Evolutionary conservation across 345 rosid species (phyloP).

Genomic region (Acer campestre): DNA sequence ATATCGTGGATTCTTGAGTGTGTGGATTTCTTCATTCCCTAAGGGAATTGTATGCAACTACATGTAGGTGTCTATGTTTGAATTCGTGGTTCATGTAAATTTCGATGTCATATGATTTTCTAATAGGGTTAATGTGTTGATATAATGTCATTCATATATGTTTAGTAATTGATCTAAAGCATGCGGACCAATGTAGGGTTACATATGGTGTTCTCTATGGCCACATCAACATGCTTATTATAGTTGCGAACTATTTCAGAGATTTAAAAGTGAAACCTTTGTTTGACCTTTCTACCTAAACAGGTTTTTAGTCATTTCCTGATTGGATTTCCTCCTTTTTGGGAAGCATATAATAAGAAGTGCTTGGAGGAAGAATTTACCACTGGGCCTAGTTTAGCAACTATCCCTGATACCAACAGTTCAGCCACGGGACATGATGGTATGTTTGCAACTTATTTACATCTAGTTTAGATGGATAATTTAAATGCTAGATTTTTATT

Average conservation of each 20-base stretch:
- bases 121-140: not conserved
- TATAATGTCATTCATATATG: not conserved
- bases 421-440: slow-evolving; percentile 24
- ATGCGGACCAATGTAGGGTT: not conserved
- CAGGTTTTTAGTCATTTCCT: slow-evolving; percentile 65
- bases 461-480: not conserved
- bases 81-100: not conserved
- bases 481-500: slow-evolving; percentile 5
- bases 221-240: not conserved
- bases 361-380: slow-evolving; percentile 28
- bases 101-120: not conserved
- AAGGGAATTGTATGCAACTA: not conserved
- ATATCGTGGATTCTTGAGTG: not conserved
- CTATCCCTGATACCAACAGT: slow-evolving; percentile 8
- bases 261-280: not conserved
- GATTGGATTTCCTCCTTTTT: slow-evolving; percentile 76
- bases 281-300: slow-evolving; percentile 10
- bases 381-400: slow-evolving; percentile 7
- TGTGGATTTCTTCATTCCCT: not conserved
- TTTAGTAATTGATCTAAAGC: not conserved
- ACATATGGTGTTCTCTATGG: not conserved
- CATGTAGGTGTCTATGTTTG: not conserved
- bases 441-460: slow-evolving; percentile 18
- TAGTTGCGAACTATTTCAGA: not conserved
- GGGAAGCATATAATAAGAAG: slow-evolving; percentile 55